Conservation (phyloP, 306 rosid genomes). For the Sindora glabra region DNA sequence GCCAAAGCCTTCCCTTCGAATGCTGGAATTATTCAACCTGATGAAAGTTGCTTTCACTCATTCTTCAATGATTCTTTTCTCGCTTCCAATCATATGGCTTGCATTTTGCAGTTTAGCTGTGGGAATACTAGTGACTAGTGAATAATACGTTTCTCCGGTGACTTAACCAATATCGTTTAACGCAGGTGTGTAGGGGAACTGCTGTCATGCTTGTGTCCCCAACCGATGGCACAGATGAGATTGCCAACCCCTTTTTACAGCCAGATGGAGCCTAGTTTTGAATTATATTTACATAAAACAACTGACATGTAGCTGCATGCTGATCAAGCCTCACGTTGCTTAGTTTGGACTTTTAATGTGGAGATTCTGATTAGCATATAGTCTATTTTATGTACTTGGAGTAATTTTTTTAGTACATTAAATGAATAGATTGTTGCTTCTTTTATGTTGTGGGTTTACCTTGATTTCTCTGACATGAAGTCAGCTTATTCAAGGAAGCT, state of each 20-base stretch:
- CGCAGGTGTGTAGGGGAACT: constrained; percentile 97
- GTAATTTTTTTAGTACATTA: background rate
- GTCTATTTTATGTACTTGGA: background rate
- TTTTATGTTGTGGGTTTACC: background rate
- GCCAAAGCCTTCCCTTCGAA: background rate
- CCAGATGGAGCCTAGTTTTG: constrained; percentile 66
- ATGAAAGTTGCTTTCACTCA: background rate
- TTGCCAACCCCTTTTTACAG: constrained; percentile 89
- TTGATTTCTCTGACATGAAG: background rate
- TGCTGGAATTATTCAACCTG: background rate
- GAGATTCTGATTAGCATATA: constrained; percentile 1
- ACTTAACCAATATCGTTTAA: background rate
- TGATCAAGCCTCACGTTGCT: background rate
- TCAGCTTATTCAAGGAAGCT: background rate
- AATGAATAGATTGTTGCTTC: background rate
- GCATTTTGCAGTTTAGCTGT: too few species aligned
- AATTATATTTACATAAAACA: background rate
- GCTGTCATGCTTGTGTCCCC: constrained; percentile 99
- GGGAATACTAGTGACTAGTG: too few species aligned
- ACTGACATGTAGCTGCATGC: background rate
- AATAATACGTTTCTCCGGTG: background rate
- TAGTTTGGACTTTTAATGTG: constrained; percentile 4
- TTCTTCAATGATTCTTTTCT: background rate
- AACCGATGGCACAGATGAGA: constrained; percentile 96
- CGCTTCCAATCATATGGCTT: background rate